Conservation (phyloP, 495 filamentous ascomycete genomes). For the Penicillium arizonense region DNA sequence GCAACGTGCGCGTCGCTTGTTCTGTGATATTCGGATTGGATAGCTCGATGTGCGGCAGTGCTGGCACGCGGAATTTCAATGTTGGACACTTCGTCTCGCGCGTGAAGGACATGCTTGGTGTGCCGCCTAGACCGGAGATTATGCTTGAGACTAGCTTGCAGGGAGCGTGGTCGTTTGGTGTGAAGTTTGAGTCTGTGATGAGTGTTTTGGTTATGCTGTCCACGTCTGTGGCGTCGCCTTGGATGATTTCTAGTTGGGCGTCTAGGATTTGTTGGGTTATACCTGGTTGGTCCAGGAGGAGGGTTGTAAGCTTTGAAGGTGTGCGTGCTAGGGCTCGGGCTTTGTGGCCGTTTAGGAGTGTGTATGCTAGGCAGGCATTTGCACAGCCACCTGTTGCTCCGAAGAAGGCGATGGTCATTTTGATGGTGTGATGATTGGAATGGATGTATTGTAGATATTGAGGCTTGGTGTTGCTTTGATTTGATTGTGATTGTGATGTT, state of each 20-base stretch:
- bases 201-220: conserved; percentile 30
- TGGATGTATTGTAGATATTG: not conserved
- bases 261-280: conserved; percentile 29
- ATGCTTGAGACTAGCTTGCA: conserved; percentile 28
- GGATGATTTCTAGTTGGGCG: conserved; percentile 38
- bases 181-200: conserved; percentile 7
- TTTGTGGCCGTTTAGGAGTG: conserved; percentile 45
- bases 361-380: conserved; percentile 40
- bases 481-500: not conserved
- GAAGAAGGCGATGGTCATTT: conserved; percentile 38
- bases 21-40: conserved; percentile 27
- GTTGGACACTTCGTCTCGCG: conserved; percentile 16
- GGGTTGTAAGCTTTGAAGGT: conserved; percentile 52
- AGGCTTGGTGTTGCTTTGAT: not conserved
- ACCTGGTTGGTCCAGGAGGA: conserved; percentile 30
- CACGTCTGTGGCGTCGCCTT: conserved; percentile 48
- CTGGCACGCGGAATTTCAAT: conserved; percentile 10
- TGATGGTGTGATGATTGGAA: not conserved
- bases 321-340: conserved; percentile 52
- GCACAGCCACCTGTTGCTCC: conserved; percentile 45
- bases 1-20: conserved; percentile 21
- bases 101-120: conserved; percentile 8
- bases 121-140: conserved; percentile 47
- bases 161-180: not conserved
- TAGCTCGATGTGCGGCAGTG: conserved; percentile 17